Evolutionary conservation across 768 basidiomycete genomes (phyloP).

Genomic region (Lentinula lateritia): DNA sequence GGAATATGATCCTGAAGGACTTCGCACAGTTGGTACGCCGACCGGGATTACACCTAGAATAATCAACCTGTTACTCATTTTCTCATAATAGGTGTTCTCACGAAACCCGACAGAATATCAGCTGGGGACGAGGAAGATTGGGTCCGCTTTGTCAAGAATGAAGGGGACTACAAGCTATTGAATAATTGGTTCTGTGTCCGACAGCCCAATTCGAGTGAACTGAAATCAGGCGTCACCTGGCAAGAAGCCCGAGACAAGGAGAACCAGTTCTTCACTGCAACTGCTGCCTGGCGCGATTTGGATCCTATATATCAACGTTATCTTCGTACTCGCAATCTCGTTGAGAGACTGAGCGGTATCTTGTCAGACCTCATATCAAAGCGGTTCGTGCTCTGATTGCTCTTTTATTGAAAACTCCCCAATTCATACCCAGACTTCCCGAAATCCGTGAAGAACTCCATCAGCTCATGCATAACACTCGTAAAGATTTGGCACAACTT

Average conservation of each 20-base stretch:
- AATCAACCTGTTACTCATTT: background rate
- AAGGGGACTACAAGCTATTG: constrained; percentile 32
- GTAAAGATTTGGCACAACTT: constrained; percentile 21
- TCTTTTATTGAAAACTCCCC: constrained; percentile 1
- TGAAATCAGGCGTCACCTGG: constrained; percentile 53
- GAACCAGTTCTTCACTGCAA: constrained; percentile 48
- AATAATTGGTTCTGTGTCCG: constrained; percentile 61
- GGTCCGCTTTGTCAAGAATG: constrained; percentile 50
- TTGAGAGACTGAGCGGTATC: constrained; percentile 51
- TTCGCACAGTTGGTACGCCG: constrained; percentile 61
- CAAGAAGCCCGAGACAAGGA: constrained; percentile 53
- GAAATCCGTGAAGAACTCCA: constrained; percentile 56
- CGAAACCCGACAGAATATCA: constrained; percentile 68
- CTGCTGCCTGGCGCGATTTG: constrained; percentile 48
- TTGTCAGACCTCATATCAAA: constrained; percentile 60
- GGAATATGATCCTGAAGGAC: constrained; percentile 52
- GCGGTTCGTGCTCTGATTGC: constrained; percentile 24
- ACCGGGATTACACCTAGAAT: background rate
- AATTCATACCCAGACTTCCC: constrained; percentile 43
- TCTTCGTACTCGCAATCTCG: constrained; percentile 52
- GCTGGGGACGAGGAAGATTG: constrained; percentile 49
- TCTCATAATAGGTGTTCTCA: constrained; percentile 51
- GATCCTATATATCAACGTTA: constrained; percentile 44
- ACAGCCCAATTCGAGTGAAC: constrained; percentile 44
- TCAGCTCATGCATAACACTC: constrained; percentile 33